A percentile compares a stretch with the other conserved stretches of the same genome.
phyloP scores from a whole-genome alignment of 73 alveolate species.

The Paraurostyla sp. region DNA sequence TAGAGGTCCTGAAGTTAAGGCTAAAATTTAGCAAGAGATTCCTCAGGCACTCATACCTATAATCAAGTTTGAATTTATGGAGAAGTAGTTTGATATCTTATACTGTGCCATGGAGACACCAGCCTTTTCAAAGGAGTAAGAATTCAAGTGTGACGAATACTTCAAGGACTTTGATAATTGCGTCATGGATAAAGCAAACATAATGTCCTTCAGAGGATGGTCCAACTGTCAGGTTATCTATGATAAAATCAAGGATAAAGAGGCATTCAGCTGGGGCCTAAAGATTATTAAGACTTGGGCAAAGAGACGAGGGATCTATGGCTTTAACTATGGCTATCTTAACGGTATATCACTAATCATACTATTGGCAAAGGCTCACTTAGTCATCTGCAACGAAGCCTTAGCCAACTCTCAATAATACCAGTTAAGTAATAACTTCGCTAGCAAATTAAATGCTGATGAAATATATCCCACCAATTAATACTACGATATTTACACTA shows the following conservation, averaged over 20 bases:
- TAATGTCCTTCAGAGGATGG: constrained; percentile 31
- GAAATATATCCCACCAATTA: neutral
- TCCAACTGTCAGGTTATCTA: constrained; percentile 10
- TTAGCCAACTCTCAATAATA: too few relatives aligned
- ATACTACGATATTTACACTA: neutral
- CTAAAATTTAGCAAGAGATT: constrained; percentile 21
- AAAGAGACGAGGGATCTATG: constrained; percentile 25
- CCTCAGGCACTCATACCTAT: constrained; percentile 37
- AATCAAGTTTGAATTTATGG: constrained; percentile 30
- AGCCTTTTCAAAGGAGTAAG: neutral
- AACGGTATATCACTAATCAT: constrained; percentile 48
- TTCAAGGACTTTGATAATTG: neutral
- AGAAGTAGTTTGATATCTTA: neutral
- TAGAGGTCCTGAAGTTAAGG: neutral
- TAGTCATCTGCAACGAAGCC: neutral
- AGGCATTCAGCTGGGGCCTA: constrained; percentile 16
- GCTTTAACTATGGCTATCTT: constrained; percentile 39
- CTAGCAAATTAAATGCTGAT: neutral
- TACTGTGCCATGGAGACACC: constrained; percentile 16
- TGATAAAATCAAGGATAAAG: constrained; percentile 6
- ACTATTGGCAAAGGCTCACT: constrained; percentile 3
- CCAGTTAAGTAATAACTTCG: too few relatives aligned
- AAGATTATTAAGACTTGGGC: constrained; percentile 62
- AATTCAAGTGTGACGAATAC: neutral
- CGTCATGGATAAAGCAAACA: neutral